phyloP scores from a whole-genome alignment of 352 stramenopile genomes.

The Pythium dissotocum region DNA sequence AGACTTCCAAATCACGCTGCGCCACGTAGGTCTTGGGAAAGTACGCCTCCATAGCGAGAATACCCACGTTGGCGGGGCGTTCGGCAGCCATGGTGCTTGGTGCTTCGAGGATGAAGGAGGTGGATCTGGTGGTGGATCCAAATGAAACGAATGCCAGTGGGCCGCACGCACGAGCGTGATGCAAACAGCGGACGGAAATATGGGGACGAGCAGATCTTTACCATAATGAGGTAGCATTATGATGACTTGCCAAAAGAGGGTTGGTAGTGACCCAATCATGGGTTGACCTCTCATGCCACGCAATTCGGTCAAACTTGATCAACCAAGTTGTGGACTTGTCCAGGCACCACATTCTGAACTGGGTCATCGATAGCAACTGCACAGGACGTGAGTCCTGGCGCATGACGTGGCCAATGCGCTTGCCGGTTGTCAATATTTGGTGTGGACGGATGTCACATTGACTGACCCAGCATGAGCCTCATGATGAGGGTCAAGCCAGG shows the following conservation, averaged over 20 bases:
- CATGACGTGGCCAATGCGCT: too few species aligned
- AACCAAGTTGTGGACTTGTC: neutral
- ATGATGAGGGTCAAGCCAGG: too few species aligned
- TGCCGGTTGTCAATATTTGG: too few species aligned
- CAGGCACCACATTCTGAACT: too few species aligned
- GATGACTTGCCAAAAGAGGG: neutral
- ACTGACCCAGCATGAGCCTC: too few species aligned
- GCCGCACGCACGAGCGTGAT: neutral
- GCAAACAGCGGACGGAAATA: neutral
- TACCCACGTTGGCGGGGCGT: slow-evolving; percentile 88
- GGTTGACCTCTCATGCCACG: neutral
- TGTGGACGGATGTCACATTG: too few species aligned
- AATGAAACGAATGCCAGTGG: neutral
- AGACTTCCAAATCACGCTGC: slow-evolving; percentile 94
- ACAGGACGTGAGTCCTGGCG: too few species aligned
- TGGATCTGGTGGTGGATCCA: neutral
- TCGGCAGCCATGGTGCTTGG: slow-evolving; percentile 9
- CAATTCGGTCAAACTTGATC: neutral
- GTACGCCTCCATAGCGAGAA: slow-evolving; percentile 97
- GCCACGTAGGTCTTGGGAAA: slow-evolving; percentile 93
- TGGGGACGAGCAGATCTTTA: neutral
- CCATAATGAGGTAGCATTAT: neutral
- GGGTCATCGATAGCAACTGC: too few species aligned
- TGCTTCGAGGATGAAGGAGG: too few species aligned
- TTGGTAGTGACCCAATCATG: neutral